phyloP scores from a whole-genome alignment of 768 basidiomycete genomes.

The Boletus pseudo-olivaceus region DNA sequence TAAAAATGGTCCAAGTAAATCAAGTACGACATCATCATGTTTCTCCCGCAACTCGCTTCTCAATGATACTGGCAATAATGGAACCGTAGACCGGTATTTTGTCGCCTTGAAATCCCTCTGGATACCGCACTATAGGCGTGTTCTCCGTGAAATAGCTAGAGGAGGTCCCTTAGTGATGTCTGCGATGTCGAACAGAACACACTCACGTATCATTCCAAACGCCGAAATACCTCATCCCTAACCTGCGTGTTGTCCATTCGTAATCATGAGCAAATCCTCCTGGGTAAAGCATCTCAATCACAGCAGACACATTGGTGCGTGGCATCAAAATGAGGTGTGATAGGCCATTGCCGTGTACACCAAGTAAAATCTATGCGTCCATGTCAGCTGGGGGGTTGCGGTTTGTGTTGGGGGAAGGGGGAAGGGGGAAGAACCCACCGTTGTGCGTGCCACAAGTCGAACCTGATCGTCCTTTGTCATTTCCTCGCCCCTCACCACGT shows the following conservation, averaged over 20 bases:
- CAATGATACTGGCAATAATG: conserved; percentile 63
- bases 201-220: conserved; percentile 79
- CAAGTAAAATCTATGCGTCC: conserved; percentile 54
- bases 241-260: conserved; percentile 71
- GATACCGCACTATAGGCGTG: conserved; percentile 58
- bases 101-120: conserved; percentile 81
- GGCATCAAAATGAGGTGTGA: conserved; percentile 87
- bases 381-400: background rate
- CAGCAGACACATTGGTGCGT: conserved; percentile 66
- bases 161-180: background rate
- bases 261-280: conserved; percentile 83
- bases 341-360: conserved; percentile 78
- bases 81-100: conserved; percentile 71
- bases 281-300: conserved; percentile 84
- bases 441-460: conserved; percentile 58
- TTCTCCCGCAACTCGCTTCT: conserved; percentile 52
- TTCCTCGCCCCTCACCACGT: conserved; percentile 58
- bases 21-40: background rate
- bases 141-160: conserved; percentile 29
- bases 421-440: conserved; percentile 41
- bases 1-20: background rate
- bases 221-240: conserved; percentile 73
- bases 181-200: background rate
- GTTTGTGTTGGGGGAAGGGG: background rate
- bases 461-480: conserved; percentile 78